phyloP scores from a whole-genome alignment of 176 grass and related monocot species.

The Zoysia japonica region DNA sequence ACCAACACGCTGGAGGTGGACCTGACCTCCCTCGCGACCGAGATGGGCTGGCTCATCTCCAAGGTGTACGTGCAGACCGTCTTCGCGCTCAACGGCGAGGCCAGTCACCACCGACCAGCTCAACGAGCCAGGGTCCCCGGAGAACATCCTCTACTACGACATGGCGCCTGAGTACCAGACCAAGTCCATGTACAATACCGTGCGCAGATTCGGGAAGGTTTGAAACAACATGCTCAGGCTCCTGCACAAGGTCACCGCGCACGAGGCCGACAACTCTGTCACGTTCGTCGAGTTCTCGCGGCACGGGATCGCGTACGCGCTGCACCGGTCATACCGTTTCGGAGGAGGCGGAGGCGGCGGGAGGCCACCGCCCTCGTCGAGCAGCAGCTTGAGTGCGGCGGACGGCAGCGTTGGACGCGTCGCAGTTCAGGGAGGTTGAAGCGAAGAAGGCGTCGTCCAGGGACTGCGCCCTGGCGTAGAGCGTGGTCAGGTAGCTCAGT shows the following conservation, averaged over 20 bases:
- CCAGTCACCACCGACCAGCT: no score
- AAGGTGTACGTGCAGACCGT: no score
- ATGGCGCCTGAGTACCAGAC: no score
- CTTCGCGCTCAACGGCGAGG: no score
- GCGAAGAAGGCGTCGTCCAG: slow-evolving; percentile 51
- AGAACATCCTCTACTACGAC: no score
- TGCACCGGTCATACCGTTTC: slow-evolving; percentile 46
- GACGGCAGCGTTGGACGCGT: slow-evolving; percentile 36
- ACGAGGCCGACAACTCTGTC: slow-evolving; percentile 41
- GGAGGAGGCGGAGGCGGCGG: background rate
- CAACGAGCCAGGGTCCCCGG: no score
- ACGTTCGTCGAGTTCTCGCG: slow-evolving; percentile 25
- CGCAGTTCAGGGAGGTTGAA: slow-evolving; percentile 25
- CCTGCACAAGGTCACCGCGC: slow-evolving; percentile 9
- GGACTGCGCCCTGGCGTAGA: slow-evolving; percentile 48
- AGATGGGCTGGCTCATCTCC: no score
- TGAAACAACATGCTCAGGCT: no score
- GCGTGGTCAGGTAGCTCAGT: slow-evolving; percentile 39
- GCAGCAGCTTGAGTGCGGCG: slow-evolving; percentile 27
- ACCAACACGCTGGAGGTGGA: no score
- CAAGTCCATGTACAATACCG: no score
- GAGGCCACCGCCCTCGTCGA: background rate
- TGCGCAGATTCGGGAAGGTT: no score
- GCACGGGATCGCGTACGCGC: background rate
- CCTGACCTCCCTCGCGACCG: no score